Evolutionary conservation across 768 basidiomycete species (phyloP).

Genomic region (Xerocomus spinulosus): DNA sequence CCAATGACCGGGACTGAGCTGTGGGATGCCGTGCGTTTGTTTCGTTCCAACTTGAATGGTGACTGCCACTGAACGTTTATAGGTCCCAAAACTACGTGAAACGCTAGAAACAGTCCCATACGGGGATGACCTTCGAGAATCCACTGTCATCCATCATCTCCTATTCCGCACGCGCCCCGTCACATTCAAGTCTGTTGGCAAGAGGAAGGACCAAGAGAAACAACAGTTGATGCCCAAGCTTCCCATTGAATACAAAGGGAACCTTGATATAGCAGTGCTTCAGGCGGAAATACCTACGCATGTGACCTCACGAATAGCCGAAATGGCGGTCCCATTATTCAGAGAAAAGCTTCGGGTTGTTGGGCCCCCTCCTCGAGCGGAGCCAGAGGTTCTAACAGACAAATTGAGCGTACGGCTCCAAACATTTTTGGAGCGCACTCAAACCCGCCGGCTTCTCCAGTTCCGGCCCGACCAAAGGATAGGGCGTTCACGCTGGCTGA

Average conservation of each 20-base stretch:
- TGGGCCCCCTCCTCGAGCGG: conserved; percentile 36
- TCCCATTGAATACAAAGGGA: conserved; percentile 27
- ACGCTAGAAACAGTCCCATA: conserved; percentile 21
- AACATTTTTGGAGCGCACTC: conserved; percentile 19
- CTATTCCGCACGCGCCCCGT: conserved; percentile 7
- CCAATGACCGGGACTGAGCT: conserved; percentile 22
- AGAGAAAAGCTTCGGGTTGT: conserved; percentile 52
- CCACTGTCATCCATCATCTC: conserved; percentile 19
- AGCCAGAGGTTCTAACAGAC: conserved; percentile 10
- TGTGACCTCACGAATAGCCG: conserved; percentile 58
- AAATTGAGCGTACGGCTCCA: conserved; percentile 17
- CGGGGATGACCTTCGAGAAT: conserved; percentile 18
- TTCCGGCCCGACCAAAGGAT: conserved; percentile 33
- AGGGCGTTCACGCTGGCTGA: conserved; percentile 33
- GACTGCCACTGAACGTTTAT: neutral
- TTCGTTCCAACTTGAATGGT: neutral
- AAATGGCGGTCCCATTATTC: conserved; percentile 48
- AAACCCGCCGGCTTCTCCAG: conserved; percentile 11
- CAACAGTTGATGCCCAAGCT: neutral
- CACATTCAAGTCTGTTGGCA: conserved; percentile 12
- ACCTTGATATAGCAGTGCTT: conserved; percentile 55
- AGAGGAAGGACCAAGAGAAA: neutral
- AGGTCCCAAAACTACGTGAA: conserved; percentile 20
- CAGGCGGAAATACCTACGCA: conserved; percentile 54
- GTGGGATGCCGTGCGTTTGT: conserved; percentile 24